Evolutionary conservation across 2,329 filamentous ascomycete genomes (phyloP), one percentile per base, ranked within the genome.

Genomic region (Ilyonectria sp.): DNA sequence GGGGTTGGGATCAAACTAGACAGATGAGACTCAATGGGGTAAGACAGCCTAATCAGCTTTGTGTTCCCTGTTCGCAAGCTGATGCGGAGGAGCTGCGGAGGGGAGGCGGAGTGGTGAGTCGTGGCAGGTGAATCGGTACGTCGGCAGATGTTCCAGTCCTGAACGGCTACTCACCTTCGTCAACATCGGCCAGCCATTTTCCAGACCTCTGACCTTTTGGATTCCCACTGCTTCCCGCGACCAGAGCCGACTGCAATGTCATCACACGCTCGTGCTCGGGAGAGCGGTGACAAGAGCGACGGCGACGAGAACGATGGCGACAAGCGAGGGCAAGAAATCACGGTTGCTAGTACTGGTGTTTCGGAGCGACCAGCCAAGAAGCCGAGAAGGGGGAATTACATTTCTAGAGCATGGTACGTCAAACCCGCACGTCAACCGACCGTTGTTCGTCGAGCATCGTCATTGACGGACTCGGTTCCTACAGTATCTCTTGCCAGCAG

Each of bases 281-380:
- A 23, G 26, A 19, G 5, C 19, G 44, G 21, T 4, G 21, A 19
- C 19, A 19, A 47, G 21, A 19, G 44, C 19, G 44, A 26, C 9
- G 44, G 37, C 11, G 37, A 40, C 2, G 37, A 67, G n/a, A 58
- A 55, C 17, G 61, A 5, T 17, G 11, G 50, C 29, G 63, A 37
- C 9, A 65, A 56, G 26, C 26, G 47, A 50, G 50, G 23, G 1
- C 13, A 55, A 43, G 47, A 52, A 13, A 23, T 15, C 4, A 11
- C 26, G 11, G 37, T 47, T 2, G 31, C 21, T 52, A 9, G 17
- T 4, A 47, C 11, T 13, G 65, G 57, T 4, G 3, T 47, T 11
- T 13, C 50, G 15, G 65, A 65, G 21, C 46, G 46, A 26, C 46
- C 46, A 47, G 21, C 21, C 19, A 47, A 47, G 46, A 47, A 26